Base-by-base conservation (phyloP, 1,284 basidiomycete genomes). In the Leccinum ponderosum region DNA sequence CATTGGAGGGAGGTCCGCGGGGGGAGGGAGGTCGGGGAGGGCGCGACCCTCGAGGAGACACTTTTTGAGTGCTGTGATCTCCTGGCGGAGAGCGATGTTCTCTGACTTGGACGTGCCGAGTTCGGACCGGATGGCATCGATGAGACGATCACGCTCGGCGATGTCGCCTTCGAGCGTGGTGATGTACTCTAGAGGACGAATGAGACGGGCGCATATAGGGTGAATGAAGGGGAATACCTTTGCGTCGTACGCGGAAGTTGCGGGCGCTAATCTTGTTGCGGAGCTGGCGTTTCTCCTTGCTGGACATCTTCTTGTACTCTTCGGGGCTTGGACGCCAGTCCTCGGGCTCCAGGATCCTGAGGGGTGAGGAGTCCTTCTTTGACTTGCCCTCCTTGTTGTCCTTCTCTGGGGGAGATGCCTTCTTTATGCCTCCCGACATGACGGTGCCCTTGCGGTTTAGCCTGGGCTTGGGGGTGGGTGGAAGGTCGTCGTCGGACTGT, bases 191-290 rank as follows among this genome's bases (percentile, higher is more conserved):
- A 64, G n/a, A 20, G 8, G 31, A 11, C 15, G 6, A 50, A 3
- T 59, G 50, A 69, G 67, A 50, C 2, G 22, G 53, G 57, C 15
- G n/a, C 4, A 55, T 50, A 58, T 58, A 52, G 29, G 39, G 55
- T 47, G 63, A 56, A 53, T 60, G 14, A 77, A 50, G 80, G 63
- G 55, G 14, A 22, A 27, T 55, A 90, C 92, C 91, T 81, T 98
- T 98, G 76, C 95, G 83, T 52, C 96, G 82, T 37, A 95, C 93
- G 31, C 97, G 83, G 80, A 98, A 98, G 73, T 97, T 97, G 62
- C 96, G 82, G 1, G 97, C 97, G 67, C 90, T 93, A 65, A 98
- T 96, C 87, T 98, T 98, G 81, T 98, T 98, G 61, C 97, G 80
- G 44, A 98, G 81, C 76, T 98, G 97, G 15, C 97, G 81, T 78